Evolutionary conservation across 768 basidiomycete genomes (phyloP).

Genomic region (Brasilioporus rufonigricans): DNA sequence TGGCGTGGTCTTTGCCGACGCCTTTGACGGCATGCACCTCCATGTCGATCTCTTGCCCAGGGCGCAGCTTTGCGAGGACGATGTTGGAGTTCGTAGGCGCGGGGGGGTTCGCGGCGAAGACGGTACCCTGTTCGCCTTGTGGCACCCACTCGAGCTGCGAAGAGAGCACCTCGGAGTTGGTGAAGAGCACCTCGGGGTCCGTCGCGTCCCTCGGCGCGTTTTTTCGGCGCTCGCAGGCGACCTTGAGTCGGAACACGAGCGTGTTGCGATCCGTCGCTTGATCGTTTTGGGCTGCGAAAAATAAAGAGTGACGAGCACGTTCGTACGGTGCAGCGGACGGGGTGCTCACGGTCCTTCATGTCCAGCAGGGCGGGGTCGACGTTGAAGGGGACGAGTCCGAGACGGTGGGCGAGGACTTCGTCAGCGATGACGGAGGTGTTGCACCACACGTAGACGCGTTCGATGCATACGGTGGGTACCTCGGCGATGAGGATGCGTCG

Average conservation of each 20-base stretch:
- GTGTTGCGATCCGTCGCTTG: slow-evolving; percentile 87
- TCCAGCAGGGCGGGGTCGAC: slow-evolving; percentile 76
- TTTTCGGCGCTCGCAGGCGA: slow-evolving; percentile 62
- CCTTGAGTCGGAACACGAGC: slow-evolving; percentile 76
- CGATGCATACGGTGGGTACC: slow-evolving; percentile 89
- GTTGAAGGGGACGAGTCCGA: slow-evolving; percentile 88
- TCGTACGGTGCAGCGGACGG: background rate
- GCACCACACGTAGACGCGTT: slow-evolving; percentile 89
- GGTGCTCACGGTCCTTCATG: slow-evolving; percentile 43
- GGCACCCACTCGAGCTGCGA: slow-evolving; percentile 73
- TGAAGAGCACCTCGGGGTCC: slow-evolving; percentile 64
- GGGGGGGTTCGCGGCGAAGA: slow-evolving; percentile 54
- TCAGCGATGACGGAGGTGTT: slow-evolving; percentile 94
- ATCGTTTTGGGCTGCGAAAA: slow-evolving; percentile 40
- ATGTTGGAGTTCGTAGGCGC: slow-evolving; percentile 76
- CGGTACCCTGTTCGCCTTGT: slow-evolving; percentile 73
- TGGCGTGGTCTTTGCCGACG: slow-evolving; percentile 92
- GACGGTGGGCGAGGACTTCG: slow-evolving; percentile 88
- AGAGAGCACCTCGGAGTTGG: slow-evolving; percentile 67
- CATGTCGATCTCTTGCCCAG: slow-evolving; percentile 84
- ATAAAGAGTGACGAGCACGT: background rate
- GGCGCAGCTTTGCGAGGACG: slow-evolving; percentile 86
- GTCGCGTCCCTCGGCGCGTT: slow-evolving; percentile 50
- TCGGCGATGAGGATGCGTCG: slow-evolving; percentile 92
- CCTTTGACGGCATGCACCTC: slow-evolving; percentile 92